A percentile compares a stretch with the other conserved stretches of the same genome.
These are phyloP conservation scores for Neocucurbitaria cava DNA, from an alignment of 2,329 filamentous ascomycete species.

Conservation along the genomic window DNA sequence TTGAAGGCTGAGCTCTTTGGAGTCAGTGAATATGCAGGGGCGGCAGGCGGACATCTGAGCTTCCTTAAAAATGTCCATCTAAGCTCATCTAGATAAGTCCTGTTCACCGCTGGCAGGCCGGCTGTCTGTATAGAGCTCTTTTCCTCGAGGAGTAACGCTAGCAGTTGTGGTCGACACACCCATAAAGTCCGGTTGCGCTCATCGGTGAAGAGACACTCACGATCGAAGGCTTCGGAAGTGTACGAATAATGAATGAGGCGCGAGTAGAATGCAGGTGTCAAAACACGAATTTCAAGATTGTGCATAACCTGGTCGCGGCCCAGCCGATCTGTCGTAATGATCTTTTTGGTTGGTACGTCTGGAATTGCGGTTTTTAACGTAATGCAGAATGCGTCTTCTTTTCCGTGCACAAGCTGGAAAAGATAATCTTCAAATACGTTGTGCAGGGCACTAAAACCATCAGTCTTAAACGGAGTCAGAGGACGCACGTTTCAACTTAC, in stretches of 20 bases:
- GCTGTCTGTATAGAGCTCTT: constrained; percentile 47
- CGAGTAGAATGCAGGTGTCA: constrained; percentile 72
- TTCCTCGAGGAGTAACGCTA: constrained; percentile 45
- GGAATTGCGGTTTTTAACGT: constrained; percentile 62
- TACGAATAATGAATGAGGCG: constrained; percentile 69
- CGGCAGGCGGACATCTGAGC: constrained; percentile 51
- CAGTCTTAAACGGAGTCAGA: constrained; percentile 1
- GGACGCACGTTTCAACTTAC: constrained; percentile 20
- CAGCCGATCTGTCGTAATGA: constrained; percentile 28
- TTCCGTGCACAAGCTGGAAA: constrained; percentile 57
- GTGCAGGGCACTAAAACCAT: constrained; percentile 41
- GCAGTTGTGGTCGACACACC: constrained; percentile 62
- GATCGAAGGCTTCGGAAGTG: constrained; percentile 67
- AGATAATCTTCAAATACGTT: constrained; percentile 51
- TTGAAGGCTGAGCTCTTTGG: constrained; percentile 17
- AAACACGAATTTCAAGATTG: constrained; percentile 63
- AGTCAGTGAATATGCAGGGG: constrained; percentile 45
- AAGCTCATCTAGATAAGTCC: constrained; percentile 27
- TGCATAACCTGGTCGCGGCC: constrained; percentile 26
- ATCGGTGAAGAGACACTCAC: constrained; percentile 60
- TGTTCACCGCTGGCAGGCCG: neutral
- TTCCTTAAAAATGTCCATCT: constrained; percentile 49
- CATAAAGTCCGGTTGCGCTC: constrained; percentile 66
- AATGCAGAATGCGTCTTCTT: constrained; percentile 56
- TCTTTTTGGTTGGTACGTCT: constrained; percentile 17